Evolutionary conservation across 116 monocot species (phyloP), one percentile per base, ranked within the genome.

Genomic region (Trichopus zeylanicus): DNA sequence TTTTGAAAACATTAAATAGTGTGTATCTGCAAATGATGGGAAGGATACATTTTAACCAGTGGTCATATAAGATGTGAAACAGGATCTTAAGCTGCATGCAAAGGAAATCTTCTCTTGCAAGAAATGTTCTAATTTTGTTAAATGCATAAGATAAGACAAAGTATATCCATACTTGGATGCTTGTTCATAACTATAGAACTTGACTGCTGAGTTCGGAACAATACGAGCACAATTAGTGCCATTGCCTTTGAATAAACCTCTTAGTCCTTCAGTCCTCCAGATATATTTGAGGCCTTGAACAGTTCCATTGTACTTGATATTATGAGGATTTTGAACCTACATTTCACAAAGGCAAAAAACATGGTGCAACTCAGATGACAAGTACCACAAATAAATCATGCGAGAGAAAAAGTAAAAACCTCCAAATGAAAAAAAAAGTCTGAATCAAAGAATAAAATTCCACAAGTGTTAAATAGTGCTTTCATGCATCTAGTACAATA

Each of bases 161-260:
- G 64, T 28, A 21, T 64, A 60, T 56, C 11, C 58, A 68, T 33
- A 91, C 98, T 85, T 87, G 33, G 88, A 77, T 61, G 98, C 98
- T 57, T 91, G 82, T 68, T 97, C 97, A 60, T 97, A 97, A 48
- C 97, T 97, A 53, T 82, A 97, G 67, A 97, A 97, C 73, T 97
- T 98, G 59, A 91, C 98, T 18, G 98, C 91, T 54, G 98, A 98
- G 67, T 98, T 98, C 35, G 98, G 98, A 35, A 98, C 88, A 24
- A 98, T 98, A 15, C 98, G 82, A 39, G 98, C 98, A 85, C 98
- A 98, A 57, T 98, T 98, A 4, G 98, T 91, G 67, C 98, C 98
- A 71, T 98, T 98, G 48, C 98, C 98, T 80, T 91, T 98, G 56
- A 98, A 98, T 22, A 98, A 66, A 37, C 98, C 98, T 68, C 91